A percentile compares a stretch with the other conserved stretches of the same genome.
phyloP scores from a whole-genome alignment of 2,329 filamentous ascomycete species.

The Juglanconis sp. region DNA sequence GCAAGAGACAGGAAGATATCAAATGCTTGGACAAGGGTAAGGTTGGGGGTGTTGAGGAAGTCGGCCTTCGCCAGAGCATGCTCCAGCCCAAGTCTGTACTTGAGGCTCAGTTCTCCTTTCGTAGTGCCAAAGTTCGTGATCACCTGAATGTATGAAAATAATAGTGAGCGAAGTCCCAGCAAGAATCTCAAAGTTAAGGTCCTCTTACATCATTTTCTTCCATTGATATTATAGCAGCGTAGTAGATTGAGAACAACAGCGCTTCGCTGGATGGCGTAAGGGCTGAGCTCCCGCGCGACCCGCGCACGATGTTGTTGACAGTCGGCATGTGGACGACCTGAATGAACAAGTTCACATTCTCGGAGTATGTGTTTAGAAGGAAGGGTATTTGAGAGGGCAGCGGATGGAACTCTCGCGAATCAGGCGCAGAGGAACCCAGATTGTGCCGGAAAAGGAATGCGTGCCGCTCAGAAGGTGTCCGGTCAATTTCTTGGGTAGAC shows the following conservation, averaged over 20 bases:
- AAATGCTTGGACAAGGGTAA: slow-evolving; percentile 57
- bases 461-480: slow-evolving; percentile 43
- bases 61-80: slow-evolving; percentile 56
- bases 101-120: slow-evolving; percentile 42
- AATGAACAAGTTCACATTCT: slow-evolving; percentile 47
- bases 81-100: slow-evolving; percentile 49
- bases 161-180: not conserved
- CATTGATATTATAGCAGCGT: slow-evolving; percentile 53
- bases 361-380: slow-evolving; percentile 46
- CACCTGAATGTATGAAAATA: slow-evolving; percentile 12
- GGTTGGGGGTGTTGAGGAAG: slow-evolving; percentile 55
- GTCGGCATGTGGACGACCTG: slow-evolving; percentile 46
- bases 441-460: slow-evolving; percentile 51
- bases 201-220: slow-evolving; percentile 52
- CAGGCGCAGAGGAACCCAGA: slow-evolving; percentile 26
- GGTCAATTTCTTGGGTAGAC: slow-evolving; percentile 37
- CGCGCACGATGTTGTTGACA: slow-evolving; percentile 35
- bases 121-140: slow-evolving; percentile 38
- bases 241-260: slow-evolving; percentile 56
- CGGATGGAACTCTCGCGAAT: slow-evolving; percentile 43
- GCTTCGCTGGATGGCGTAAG: slow-evolving; percentile 44
- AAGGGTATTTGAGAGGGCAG: slow-evolving; percentile 54
- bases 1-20: slow-evolving; percentile 52
- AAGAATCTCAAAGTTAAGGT: not conserved
- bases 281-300: slow-evolving; percentile 30